A percentile compares a stretch with the other conserved stretches of the same genome.
These are phyloP conservation scores for Blastomyces percursus DNA, from an alignment of 2,329 filamentous ascomycete species.

Conservation along the genomic window DNA sequence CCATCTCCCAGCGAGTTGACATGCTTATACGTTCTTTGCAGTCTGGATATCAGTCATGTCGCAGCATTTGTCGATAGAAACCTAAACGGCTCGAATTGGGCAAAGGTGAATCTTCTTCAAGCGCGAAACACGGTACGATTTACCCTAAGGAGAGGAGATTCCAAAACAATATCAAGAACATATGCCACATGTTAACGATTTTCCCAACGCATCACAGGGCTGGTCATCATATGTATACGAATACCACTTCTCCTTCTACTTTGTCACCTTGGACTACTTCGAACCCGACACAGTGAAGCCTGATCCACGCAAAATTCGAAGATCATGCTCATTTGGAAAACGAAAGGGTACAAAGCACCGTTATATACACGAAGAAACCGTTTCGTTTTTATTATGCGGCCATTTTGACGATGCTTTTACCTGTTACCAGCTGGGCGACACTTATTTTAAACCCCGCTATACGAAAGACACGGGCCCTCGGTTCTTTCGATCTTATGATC, in stretches of 20 bases:
- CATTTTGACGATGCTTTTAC: slow-evolving; percentile 6
- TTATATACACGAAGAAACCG: slow-evolving; percentile 9
- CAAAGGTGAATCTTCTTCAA: slow-evolving; percentile 7
- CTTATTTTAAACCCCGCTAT: slow-evolving; percentile 8
- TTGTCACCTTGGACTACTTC: slow-evolving; percentile 4
- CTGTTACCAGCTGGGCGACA: slow-evolving; percentile 8
- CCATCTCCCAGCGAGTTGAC: background rate
- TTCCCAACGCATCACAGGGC: background rate
- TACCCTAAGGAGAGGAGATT: background rate
- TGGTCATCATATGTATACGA: slow-evolving; percentile 9
- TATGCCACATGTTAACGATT: background rate
- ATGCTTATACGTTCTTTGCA: slow-evolving; percentile 1
- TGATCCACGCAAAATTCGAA: slow-evolving; percentile 7
- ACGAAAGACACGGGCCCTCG: background rate
- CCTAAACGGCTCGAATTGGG: slow-evolving; percentile 8
- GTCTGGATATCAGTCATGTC: slow-evolving; percentile 4
- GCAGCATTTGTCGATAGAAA: slow-evolving; percentile 6
- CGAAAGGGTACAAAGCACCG: slow-evolving; percentile 2
- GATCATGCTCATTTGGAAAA: slow-evolving; percentile 7
- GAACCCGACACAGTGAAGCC: slow-evolving; percentile 6
- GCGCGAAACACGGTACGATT: slow-evolving; percentile 5
- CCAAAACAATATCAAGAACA: background rate
- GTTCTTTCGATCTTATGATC: slow-evolving; percentile 5
- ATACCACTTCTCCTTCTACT: slow-evolving; percentile 10
- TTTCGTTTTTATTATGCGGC: slow-evolving; percentile 8